Conservation (phyloP, 306 rosid species). For the Glycine tomentella region DNA sequence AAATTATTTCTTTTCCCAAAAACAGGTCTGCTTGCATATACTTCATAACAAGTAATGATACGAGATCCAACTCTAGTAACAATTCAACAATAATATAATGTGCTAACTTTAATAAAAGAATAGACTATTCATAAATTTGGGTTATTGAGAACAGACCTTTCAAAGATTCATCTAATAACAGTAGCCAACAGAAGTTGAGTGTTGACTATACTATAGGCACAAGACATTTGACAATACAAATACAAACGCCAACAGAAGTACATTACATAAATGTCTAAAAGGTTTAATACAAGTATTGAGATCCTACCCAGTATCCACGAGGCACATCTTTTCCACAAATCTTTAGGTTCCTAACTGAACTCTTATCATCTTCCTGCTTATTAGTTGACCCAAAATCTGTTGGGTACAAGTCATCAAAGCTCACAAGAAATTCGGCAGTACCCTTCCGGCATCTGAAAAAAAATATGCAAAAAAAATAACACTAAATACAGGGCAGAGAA, state of each 20-base stretch:
- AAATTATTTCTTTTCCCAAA: background rate
- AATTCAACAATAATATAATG: constrained; percentile 5
- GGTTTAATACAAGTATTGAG: constrained; percentile 39
- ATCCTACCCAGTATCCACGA: constrained; percentile 95
- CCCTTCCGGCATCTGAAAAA: constrained; percentile 90
- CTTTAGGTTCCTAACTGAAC: constrained; percentile 56
- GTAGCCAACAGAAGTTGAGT: too few relatives aligned
- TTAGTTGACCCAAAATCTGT: constrained; percentile 52
- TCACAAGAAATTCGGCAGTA: constrained; percentile 84
- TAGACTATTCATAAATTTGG: background rate
- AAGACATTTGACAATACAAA: too few relatives aligned
- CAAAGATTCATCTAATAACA: too few relatives aligned
- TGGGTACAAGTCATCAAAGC: constrained; percentile 81
- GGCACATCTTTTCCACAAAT: constrained; percentile 95
- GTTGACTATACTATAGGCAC: too few relatives aligned
- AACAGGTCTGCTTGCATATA: background rate
- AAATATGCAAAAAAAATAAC: constrained; percentile 36
- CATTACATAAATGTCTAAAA: constrained; percentile 21
- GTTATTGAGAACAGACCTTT: too few relatives aligned
- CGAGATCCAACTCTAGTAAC: background rate
- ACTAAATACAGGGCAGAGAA: constrained; percentile 27
- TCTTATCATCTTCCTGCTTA: constrained; percentile 59
- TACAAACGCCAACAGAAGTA: too few relatives aligned
- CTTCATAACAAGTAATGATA: background rate
- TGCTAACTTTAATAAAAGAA: background rate